Conservation (phyloP, 192 early-diverging fungal genomes). For the Backusella luteola region DNA sequence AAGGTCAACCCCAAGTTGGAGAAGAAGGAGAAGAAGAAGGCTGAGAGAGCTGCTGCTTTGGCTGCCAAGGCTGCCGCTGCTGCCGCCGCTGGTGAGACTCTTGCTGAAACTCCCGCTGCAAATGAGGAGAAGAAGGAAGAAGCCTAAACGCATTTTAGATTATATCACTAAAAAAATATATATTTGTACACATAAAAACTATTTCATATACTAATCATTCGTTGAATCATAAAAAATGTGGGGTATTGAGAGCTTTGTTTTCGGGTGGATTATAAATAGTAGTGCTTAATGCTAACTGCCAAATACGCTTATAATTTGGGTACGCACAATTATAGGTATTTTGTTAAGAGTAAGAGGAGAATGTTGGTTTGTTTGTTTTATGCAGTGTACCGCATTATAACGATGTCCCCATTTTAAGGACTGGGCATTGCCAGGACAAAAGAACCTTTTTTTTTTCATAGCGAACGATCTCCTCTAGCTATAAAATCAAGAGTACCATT, state of each 20-base stretch:
- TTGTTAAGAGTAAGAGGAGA: too few relatives aligned
- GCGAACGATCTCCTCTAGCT: too few relatives aligned
- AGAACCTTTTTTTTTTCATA: too few relatives aligned
- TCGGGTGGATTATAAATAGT: not conserved
- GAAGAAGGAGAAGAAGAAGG: slow-evolving; percentile 19
- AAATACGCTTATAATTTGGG: too few relatives aligned
- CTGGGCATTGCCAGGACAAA: too few relatives aligned
- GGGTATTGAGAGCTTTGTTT: not conserved
- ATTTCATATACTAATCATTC: not conserved
- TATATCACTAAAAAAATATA: not conserved
- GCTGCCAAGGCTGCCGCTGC: slow-evolving; percentile 11
- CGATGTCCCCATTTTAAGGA: too few relatives aligned
- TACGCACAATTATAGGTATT: too few relatives aligned
- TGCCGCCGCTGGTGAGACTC: not conserved
- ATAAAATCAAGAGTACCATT: too few relatives aligned
- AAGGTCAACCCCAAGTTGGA: slow-evolving; percentile 18
- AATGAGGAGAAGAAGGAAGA: not conserved
- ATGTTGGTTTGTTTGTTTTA: too few relatives aligned
- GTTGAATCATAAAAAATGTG: not conserved
- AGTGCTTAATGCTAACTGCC: too few relatives aligned
- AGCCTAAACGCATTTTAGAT: slow-evolving; percentile 8
- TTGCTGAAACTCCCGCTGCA: not conserved
- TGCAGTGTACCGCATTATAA: too few relatives aligned
- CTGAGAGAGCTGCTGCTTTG: slow-evolving; percentile 17
- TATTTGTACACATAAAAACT: not conserved